phyloP scores from a whole-genome alignment of 1,139 yeast genomes.

The Taphrina flavorubra region DNA sequence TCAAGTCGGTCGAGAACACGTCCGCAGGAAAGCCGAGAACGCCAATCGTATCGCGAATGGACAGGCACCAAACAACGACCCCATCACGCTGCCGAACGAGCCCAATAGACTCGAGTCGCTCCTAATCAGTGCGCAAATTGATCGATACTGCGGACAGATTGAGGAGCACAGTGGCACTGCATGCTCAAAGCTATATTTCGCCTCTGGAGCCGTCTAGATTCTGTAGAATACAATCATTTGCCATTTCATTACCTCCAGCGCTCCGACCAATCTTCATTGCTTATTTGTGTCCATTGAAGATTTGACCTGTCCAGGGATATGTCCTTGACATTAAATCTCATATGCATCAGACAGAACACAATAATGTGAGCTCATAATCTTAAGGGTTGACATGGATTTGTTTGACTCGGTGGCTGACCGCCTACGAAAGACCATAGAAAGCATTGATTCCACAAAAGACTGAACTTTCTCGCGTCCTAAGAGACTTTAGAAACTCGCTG shows the following conservation, averaged over 20 bases:
- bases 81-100: slow-evolving; percentile 73
- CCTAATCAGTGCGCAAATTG: slow-evolving; percentile 69
- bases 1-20: slow-evolving; percentile 71
- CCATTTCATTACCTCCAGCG: not conserved
- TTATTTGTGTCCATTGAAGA: too few relatives aligned
- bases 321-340: too few relatives aligned
- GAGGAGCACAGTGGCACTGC: slow-evolving; percentile 47
- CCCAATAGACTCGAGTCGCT: slow-evolving; percentile 79
- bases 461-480: too few relatives aligned
- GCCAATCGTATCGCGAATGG: slow-evolving; percentile 63
- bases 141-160: slow-evolving; percentile 48
- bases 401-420: too few relatives aligned
- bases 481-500: too few relatives aligned
- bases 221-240: not conserved
- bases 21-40: slow-evolving; percentile 66
- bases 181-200: slow-evolving; percentile 47
- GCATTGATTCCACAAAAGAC: too few relatives aligned
- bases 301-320: too few relatives aligned
- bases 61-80: slow-evolving; percentile 59
- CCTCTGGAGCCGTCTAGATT: slow-evolving; percentile 36
- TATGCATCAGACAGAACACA: too few relatives aligned
- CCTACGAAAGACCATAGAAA: too few relatives aligned
- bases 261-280: too few relatives aligned
- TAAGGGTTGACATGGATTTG: too few relatives aligned
- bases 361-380: too few relatives aligned